phyloP scores from a whole-genome alignment of 139 green algal genomes.

The Nannochloris sp. region DNA sequence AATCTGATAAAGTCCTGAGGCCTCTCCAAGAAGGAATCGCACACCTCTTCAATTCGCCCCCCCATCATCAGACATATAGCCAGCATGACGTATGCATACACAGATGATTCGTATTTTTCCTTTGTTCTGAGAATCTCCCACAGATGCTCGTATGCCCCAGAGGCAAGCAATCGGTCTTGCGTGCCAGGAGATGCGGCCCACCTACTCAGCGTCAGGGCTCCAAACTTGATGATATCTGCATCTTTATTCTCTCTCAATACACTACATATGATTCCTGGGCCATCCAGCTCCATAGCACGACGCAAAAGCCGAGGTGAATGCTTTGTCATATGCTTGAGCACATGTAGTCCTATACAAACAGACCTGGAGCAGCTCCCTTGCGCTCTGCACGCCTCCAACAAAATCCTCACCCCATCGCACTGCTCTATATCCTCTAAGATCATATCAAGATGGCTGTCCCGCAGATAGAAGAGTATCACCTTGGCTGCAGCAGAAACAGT shows the following conservation, averaged over 20 bases:
- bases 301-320: background rate
- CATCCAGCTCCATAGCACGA: background rate
- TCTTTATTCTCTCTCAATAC: background rate
- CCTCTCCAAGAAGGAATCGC: background rate
- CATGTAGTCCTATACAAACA: background rate
- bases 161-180: background rate
- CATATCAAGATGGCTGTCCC: background rate
- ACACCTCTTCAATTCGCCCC: background rate
- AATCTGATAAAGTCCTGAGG: background rate
- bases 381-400: background rate
- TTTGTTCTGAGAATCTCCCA: background rate
- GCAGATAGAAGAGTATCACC: no score
- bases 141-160: background rate
- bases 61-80: background rate
- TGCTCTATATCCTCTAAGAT: background rate
- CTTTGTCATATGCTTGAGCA: slow-evolving; percentile 1
- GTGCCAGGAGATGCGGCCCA: background rate
- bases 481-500: background rate
- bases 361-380: background rate
- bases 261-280: background rate
- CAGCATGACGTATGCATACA: background rate
- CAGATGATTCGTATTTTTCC: background rate
- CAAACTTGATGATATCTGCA: background rate
- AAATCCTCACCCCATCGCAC: background rate
- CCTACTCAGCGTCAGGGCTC: background rate